These are phyloP conservation scores for Dalbergia cultrata DNA, from an alignment of 306 rosid species.

Conservation along the genomic window DNA sequence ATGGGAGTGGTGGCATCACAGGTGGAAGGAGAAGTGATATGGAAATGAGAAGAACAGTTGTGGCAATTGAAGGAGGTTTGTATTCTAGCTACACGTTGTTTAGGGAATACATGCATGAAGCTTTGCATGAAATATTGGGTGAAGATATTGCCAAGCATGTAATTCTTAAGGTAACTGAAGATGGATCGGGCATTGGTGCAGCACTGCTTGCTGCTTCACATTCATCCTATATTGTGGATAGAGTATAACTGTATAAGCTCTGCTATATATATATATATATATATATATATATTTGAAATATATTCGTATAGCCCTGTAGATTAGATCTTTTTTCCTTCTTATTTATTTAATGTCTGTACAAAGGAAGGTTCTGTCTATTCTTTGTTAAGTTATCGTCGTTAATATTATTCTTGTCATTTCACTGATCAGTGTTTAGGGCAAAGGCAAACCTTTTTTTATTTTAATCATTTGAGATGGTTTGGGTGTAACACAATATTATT, in stretches of 20 bases:
- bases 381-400: conserved; percentile 42
- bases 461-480: background rate
- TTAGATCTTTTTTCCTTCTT: conserved; percentile 47
- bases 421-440: conserved; percentile 1
- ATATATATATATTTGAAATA: conserved; percentile 42
- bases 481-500: conserved; percentile 8
- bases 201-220: conserved; percentile 78
- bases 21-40: conserved; percentile 69
- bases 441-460: background rate
- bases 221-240: conserved; percentile 69
- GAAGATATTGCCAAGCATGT: conserved; percentile 78
- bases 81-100: conserved; percentile 71
- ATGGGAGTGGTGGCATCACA: conserved; percentile 78
- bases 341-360: conserved; percentile 53
- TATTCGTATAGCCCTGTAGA: conserved; percentile 73
- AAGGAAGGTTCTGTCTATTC: conserved; percentile 55
- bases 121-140: conserved; percentile 75
- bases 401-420: conserved; percentile 42
- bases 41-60: conserved; percentile 72
- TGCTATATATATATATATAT: conserved; percentile 59
- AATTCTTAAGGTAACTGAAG: conserved; percentile 72
- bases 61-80: conserved; percentile 77
- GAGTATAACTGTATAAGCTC: conserved; percentile 53
- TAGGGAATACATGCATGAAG: conserved; percentile 76
- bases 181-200: conserved; percentile 84